Conservation (phyloP, 1,284 basidiomycete species). For the Pyrrhoderma lamaoense region DNA sequence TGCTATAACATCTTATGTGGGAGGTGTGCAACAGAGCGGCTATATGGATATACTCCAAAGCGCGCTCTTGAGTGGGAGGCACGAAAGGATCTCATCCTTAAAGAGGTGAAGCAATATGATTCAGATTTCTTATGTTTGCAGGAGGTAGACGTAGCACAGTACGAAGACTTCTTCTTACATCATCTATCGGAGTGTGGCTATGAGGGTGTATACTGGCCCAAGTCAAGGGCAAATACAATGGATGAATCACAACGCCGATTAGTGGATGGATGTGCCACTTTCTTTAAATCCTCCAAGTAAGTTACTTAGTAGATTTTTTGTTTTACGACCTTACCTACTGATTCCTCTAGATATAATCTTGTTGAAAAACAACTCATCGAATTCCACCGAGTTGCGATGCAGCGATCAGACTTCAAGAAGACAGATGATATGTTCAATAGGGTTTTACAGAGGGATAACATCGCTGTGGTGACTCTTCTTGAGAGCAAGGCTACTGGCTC, state of each 20-base stretch:
- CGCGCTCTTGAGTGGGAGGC: conserved; percentile 97
- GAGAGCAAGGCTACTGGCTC: conserved; percentile 86
- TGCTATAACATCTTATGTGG: conserved; percentile 97
- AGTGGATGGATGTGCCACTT: conserved; percentile 97
- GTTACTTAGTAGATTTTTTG: conserved; percentile 27
- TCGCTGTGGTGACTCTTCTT: conserved; percentile 82
- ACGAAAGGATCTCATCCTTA: conserved; percentile 84
- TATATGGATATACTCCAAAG: conserved; percentile 95
- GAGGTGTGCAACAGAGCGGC: conserved; percentile 78
- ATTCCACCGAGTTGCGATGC: conserved; percentile 90
- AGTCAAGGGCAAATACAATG: conserved; percentile 93
- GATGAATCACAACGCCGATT: conserved; percentile 75
- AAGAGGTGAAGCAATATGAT: conserved; percentile 78
- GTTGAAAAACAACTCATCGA: conserved; percentile 95
- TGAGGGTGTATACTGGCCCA: conserved; percentile 91
- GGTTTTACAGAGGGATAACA: conserved; percentile 92
- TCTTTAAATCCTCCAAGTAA: conserved; percentile 87
- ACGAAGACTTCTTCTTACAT: conserved; percentile 88
- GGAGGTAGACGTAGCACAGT: conserved; percentile 92
- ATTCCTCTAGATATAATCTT: conserved; percentile 66
- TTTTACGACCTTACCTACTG: neutral
- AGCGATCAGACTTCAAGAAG: conserved; percentile 93
- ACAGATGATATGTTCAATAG: conserved; percentile 99
- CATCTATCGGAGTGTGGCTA: conserved; percentile 77
- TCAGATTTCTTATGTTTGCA: conserved; percentile 92